Conservation (phyloP, 2,329 filamentous ascomycete genomes). For the Fusarium sp. region DNA sequence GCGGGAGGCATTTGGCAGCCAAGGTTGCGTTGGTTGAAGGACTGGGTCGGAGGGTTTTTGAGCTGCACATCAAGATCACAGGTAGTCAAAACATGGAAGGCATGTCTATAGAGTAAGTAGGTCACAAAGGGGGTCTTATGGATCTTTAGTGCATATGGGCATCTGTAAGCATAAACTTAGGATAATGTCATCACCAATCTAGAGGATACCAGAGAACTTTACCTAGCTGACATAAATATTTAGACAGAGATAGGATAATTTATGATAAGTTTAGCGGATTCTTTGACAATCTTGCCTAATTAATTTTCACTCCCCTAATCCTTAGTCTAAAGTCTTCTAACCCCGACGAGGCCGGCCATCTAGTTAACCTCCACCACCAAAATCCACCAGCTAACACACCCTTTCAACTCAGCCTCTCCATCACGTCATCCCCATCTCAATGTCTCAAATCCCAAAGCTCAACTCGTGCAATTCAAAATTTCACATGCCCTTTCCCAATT, state of each 20-base stretch:
- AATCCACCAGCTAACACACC: background rate
- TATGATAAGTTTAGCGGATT: background rate
- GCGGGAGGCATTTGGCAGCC: background rate
- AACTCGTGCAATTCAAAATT: background rate
- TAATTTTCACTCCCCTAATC: background rate
- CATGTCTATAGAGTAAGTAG: too few species aligned
- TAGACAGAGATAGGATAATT: background rate
- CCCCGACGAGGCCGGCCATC: background rate
- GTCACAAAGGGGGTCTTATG: background rate
- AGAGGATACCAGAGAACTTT: background rate
- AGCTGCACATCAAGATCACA: constrained; percentile 20
- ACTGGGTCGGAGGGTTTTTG: constrained; percentile 30
- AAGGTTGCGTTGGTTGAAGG: constrained; percentile 15
- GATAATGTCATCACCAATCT: background rate
- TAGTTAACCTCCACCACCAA: background rate
- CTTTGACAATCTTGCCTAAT: background rate
- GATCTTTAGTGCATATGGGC: background rate
- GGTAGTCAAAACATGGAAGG: background rate
- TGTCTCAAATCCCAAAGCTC: background rate
- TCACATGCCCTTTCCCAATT: background rate
- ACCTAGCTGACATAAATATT: background rate
- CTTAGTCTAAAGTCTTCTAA: background rate
- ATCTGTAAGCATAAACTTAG: background rate
- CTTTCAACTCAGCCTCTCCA: background rate
- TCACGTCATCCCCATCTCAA: background rate